Base-by-base conservation (phyloP, 371 early-diverging fungal species). In the Funneliformis caledonium region DNA sequence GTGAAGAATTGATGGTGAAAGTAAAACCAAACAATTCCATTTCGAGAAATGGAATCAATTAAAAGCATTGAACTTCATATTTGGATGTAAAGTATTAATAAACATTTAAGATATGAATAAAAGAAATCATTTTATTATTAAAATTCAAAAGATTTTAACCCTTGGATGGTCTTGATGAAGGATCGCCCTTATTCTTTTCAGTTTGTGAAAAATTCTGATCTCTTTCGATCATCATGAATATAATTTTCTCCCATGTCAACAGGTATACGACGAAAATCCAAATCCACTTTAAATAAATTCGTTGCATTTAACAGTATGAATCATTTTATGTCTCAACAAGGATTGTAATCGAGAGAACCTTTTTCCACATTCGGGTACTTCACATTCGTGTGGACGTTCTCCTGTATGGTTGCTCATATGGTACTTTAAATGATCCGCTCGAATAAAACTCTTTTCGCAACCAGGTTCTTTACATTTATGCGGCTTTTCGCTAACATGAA, bases 401-500 rank as follows among this genome's bases (percentile, higher is more conserved):
- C 87, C 87, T 19, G 85, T 86, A 61, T 86, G 87, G 0, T 84
- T 86, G 43, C 85, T 82, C 4, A 85, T 80, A 45, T 86, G 85
- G 31, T 85, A 83, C 14, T 84, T 85, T 80, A 84, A 77, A 16
- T 84, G 84, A 12, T 85, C 82, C n/a, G 83, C 82, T 82, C 84
- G 68, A 33, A 70, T 76, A 47, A 95, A 95, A 79, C 90, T 89
- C 84, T 93, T 94, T 80, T 86, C 88, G 68, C 92, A 91, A 4
- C 83, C 83, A 31, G 84, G 81, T 64, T 88, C 87, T 82, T 91
- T 89, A 83, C 94, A 94, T 45, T 84, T 84, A 82, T 94, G 94
- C 9, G 94, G 94, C 70, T 91, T 85, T 82, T 93, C 95, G 67
- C 94, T 94, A n/a, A 94, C 83, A 93, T 94, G 94, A 83, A 92